These are phyloP conservation scores for Cryomyces minteri DNA, from an alignment of 495 filamentous ascomycete species.

Conservation along the genomic window DNA sequence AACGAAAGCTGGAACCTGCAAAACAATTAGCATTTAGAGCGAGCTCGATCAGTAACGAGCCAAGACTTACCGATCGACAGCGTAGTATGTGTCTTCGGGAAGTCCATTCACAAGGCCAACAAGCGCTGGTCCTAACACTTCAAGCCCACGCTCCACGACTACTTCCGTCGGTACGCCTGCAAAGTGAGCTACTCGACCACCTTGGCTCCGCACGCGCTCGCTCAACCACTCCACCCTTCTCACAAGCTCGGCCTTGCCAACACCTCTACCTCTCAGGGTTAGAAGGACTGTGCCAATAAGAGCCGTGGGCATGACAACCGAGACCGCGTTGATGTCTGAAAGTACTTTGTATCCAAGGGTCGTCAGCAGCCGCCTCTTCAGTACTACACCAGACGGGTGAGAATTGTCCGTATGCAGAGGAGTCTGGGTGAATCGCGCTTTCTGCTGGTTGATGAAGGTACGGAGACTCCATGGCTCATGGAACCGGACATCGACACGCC, in stretches of 20 bases:
- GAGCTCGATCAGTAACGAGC: too few species aligned
- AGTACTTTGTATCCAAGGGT: constrained; percentile 82
- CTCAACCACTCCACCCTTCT: constrained; percentile 83
- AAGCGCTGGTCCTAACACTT: constrained; percentile 75
- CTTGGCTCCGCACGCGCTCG: constrained; percentile 64
- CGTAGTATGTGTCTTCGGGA: constrained; percentile 77
- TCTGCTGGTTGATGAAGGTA: constrained; percentile 59
- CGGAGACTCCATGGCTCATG: constrained; percentile 85
- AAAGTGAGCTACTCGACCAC: constrained; percentile 83
- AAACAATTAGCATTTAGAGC: not conserved
- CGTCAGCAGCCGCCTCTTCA: constrained; percentile 44
- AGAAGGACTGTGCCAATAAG: constrained; percentile 87
- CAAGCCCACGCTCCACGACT: constrained; percentile 79
- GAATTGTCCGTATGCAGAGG: not conserved
- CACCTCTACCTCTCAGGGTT: constrained; percentile 79
- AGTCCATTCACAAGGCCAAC: constrained; percentile 64
- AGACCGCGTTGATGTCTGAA: constrained; percentile 85
- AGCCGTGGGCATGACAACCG: constrained; percentile 94
- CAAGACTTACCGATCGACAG: constrained; percentile 48
- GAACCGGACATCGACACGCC: constrained; percentile 87
- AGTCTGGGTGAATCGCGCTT: constrained; percentile 23
- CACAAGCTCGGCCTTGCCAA: constrained; percentile 71
- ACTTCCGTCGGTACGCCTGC: constrained; percentile 54
- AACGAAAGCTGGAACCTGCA: constrained; percentile 76
- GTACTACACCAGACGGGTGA: constrained; percentile 7